These are phyloP conservation scores for Arthrobotrys megalospora DNA, from an alignment of 2,329 filamentous ascomycete species.

Conservation along the genomic window DNA sequence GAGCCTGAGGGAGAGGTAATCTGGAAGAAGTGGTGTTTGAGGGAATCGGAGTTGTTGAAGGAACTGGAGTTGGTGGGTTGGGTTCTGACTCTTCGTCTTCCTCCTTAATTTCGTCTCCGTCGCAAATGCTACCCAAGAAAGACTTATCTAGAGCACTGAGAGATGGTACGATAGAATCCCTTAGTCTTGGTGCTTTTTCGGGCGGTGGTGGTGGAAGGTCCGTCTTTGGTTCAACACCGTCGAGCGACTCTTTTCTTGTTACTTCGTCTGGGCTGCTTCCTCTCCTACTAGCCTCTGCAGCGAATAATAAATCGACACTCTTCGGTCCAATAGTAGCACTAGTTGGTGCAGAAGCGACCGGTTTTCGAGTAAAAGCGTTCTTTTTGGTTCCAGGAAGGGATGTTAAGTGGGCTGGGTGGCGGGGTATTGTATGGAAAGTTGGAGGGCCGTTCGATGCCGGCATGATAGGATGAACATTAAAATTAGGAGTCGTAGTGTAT, in stretches of 20 bases:
- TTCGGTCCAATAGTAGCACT: slow-evolving; percentile 44
- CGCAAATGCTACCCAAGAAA: slow-evolving; percentile 45
- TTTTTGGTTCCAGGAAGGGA: slow-evolving; percentile 34
- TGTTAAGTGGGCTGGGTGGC: slow-evolving; percentile 36
- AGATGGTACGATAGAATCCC: slow-evolving; percentile 57
- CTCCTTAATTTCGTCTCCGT: slow-evolving; percentile 28
- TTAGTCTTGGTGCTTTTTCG: slow-evolving; percentile 57
- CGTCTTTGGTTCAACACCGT: slow-evolving; percentile 40
- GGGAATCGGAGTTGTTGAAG: slow-evolving; percentile 47
- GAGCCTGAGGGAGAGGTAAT: slow-evolving; percentile 41
- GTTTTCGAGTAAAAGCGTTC: slow-evolving; percentile 55
- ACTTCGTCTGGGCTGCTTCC: slow-evolving; percentile 31
- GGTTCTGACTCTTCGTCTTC: slow-evolving; percentile 38
- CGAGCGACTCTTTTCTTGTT: slow-evolving; percentile 9
- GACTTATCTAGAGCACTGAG: slow-evolving; percentile 47
- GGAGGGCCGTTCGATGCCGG: slow-evolving; percentile 50
- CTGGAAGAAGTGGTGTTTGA: slow-evolving; percentile 54
- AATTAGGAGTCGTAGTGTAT: slow-evolving; percentile 60
- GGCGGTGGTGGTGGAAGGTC: slow-evolving; percentile 53
- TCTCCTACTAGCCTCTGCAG: slow-evolving; percentile 39
- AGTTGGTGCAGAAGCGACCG: slow-evolving; percentile 44
- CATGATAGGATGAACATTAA: slow-evolving; percentile 53
- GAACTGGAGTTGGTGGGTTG: slow-evolving; percentile 45
- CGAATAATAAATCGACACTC: slow-evolving; percentile 53
- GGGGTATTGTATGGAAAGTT: slow-evolving; percentile 54